A percentile compares a stretch with the other conserved stretches of the same genome.
These are phyloP conservation scores for Phlegmacium glaucopus DNA, from an alignment of 768 basidiomycete genomes.

Conservation along the genomic window DNA sequence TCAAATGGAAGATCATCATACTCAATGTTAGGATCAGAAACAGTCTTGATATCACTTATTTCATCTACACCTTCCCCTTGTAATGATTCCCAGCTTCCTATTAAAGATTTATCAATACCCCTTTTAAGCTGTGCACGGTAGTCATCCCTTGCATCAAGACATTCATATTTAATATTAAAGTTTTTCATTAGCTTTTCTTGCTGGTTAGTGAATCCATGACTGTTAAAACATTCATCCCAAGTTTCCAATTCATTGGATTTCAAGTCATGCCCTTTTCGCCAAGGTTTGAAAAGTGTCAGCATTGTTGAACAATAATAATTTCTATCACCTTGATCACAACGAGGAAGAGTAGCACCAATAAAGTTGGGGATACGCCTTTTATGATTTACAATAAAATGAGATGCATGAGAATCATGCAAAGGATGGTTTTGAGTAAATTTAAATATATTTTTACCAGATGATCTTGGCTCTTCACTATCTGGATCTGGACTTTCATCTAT, in stretches of 20 bases:
- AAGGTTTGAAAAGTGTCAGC: too few relatives aligned
- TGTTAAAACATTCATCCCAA: conserved; percentile 25
- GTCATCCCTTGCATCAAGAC: conserved; percentile 32
- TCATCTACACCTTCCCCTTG: not conserved
- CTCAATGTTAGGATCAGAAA: too few relatives aligned
- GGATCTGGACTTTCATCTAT: too few relatives aligned
- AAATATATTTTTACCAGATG: too few relatives aligned
- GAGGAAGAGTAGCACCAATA: conserved; percentile 25
- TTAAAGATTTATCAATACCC: too few relatives aligned
- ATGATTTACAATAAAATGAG: too few relatives aligned
- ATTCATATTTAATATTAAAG: conserved; percentile 31
- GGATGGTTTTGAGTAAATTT: too few relatives aligned
- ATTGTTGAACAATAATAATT: too few relatives aligned
- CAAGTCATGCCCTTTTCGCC: conserved; percentile 28
- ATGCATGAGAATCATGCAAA: too few relatives aligned
- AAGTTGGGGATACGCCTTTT: too few relatives aligned
- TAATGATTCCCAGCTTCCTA: conserved; percentile 4
- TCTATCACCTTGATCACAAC: too few relatives aligned
- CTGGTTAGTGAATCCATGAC: conserved; percentile 9
- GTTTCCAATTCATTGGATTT: conserved; percentile 21
- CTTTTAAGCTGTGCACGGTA: conserved; percentile 14
- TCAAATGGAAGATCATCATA: not conserved
- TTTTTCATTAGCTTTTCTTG: conserved; percentile 21
- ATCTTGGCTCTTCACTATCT: too few relatives aligned
- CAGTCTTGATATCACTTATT: not conserved